Conservation (phyloP, 805 yeast species). For the Yarrowia sp. region DNA sequence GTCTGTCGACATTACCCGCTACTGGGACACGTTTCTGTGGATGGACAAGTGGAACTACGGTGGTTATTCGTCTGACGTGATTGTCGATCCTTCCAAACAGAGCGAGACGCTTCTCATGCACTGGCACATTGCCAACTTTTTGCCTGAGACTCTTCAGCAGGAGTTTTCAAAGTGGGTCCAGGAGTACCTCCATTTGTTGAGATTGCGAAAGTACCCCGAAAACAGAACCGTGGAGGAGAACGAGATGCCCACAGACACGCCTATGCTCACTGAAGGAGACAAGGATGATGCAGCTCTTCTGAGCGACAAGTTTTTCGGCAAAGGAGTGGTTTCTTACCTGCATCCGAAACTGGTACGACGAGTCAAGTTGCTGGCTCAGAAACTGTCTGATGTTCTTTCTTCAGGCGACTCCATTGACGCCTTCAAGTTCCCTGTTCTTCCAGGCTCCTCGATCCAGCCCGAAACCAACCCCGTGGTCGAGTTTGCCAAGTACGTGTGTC, state of each 20-base stretch:
- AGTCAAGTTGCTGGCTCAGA: slow-evolving; percentile 57
- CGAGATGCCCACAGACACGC: not conserved
- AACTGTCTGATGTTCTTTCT: slow-evolving; percentile 69
- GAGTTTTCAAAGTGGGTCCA: slow-evolving; percentile 89
- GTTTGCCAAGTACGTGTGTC: slow-evolving; percentile 69
- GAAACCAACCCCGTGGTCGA: slow-evolving; percentile 70
- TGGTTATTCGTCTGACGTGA: slow-evolving; percentile 48
- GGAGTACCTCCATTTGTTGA: slow-evolving; percentile 49
- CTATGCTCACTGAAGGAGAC: not conserved
- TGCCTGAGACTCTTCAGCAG: slow-evolving; percentile 70
- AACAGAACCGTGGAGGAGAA: not conserved
- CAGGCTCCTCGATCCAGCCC: slow-evolving; percentile 63
- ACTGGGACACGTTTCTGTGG: slow-evolving; percentile 95
- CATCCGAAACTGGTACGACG: slow-evolving; percentile 64
- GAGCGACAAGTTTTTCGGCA: slow-evolving; percentile 39
- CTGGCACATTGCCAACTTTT: slow-evolving; percentile 76
- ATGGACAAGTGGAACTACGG: slow-evolving; percentile 88
- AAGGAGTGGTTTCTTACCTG: slow-evolving; percentile 45
- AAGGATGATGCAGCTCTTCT: not conserved
- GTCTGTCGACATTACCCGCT: slow-evolving; percentile 67
- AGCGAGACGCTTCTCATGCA: slow-evolving; percentile 46
- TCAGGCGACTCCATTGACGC: slow-evolving; percentile 61
- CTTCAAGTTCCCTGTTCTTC: slow-evolving; percentile 68
- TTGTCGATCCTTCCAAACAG: slow-evolving; percentile 28
- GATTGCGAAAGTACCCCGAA: slow-evolving; percentile 57